Evolutionary conservation across 2,329 filamentous ascomycete species (phyloP), one percentile per base, ranked within the genome.

Genomic region (Scopulariopsis brevicaulis): DNA sequence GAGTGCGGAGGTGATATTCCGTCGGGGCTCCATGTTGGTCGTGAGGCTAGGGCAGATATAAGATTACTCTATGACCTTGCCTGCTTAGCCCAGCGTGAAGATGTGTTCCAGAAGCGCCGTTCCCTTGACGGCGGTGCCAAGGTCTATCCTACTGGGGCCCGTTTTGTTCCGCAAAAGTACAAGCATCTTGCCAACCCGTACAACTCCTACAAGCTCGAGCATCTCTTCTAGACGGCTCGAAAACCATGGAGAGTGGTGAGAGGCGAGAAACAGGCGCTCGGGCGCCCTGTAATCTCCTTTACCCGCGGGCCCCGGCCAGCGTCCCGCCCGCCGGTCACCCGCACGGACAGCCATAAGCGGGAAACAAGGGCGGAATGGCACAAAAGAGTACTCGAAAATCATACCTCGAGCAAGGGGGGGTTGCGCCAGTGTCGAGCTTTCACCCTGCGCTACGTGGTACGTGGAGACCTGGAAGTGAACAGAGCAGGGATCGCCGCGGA

Each of bases 231-330:
- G 37, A 40, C 37, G 37, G 18, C 37, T 6, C 37, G 5, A 18
- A 40, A 4, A 24, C 22, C 6, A 20, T 6, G 24, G 12, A n/a
- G 35, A 15, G 32, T 20, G 22, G 12, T 43, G 43, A 34, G 55
- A 50, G 8, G 8, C 28, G 28, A 32, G 8, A 4, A 8, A 8
- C 28, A 32, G 24, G 54, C 34, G 54, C 54, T 56, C 54, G 48
- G 54, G 50, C 54, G 48, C n/a, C 50, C 55, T 37, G 55, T 32
- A 56, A 56, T 56, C 55, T 55, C 54, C 43, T 40, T 56, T 56
- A 56, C 40, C 54, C 32, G 20, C 20, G 28, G 14, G 32, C 28
- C 43, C 24, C 50, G 46, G 20, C 46, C 22, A 1, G 4, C 7
- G 20, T 40, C 37, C 18, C 37, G 28, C 28, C 28, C 4, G 28